phyloP scores from a whole-genome alignment of 2,329 filamentous ascomycete genomes.

The Aspergillus brunneoviolaceus region DNA sequence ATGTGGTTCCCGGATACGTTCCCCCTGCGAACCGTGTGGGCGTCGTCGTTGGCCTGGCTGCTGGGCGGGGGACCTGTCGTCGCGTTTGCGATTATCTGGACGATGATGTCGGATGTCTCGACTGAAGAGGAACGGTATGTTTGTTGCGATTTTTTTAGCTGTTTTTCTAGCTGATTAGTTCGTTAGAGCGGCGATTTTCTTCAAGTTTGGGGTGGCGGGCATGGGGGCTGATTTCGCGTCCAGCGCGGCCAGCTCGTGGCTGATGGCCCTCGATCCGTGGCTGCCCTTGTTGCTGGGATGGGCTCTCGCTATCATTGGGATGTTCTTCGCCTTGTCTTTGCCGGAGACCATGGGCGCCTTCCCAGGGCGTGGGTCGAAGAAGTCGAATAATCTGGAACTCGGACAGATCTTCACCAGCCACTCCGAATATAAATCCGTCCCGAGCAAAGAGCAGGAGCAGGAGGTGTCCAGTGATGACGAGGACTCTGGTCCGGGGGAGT shows the following conservation, averaged over 20 bases:
- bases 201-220: constrained; percentile 40
- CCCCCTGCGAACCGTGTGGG: constrained; percentile 50
- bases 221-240: constrained; percentile 43
- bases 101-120: constrained; percentile 54
- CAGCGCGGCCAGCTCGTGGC: constrained; percentile 39
- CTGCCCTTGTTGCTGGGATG: constrained; percentile 40
- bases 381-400: constrained; percentile 29
- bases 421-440: constrained; percentile 17
- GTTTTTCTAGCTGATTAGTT: constrained; percentile 16
- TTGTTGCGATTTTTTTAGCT: not conserved
- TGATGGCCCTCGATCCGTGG: constrained; percentile 45
- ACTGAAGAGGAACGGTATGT: constrained; percentile 45
- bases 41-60: constrained; percentile 47
- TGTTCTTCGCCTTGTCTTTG: constrained; percentile 33
- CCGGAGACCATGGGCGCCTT: constrained; percentile 42
- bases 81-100: constrained; percentile 48
- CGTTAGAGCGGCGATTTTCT: constrained; percentile 41
- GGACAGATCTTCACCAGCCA: constrained; percentile 24
- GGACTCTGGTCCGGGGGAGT: constrained; percentile 16
- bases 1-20: constrained; percentile 42
- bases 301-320: constrained; percentile 32
- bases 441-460: constrained; percentile 19
- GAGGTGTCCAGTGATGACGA: constrained; percentile 19
- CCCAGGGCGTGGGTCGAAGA: constrained; percentile 7
- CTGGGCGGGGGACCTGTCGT: constrained; percentile 51